Conservation (phyloP, 306 rosid genomes). For the Hippophae rhamnoides region DNA sequence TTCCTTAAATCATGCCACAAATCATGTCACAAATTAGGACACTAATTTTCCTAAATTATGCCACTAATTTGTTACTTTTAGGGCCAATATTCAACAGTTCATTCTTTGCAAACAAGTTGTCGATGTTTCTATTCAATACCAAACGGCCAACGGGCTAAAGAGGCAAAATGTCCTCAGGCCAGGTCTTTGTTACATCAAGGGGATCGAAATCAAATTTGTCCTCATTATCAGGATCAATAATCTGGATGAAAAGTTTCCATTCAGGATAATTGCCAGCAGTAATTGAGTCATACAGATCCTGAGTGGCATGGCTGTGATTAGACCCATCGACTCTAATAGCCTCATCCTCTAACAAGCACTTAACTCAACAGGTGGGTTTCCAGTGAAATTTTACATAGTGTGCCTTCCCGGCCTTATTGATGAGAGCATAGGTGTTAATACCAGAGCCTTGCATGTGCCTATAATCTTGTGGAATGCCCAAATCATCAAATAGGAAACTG, state of each 20-base stretch:
- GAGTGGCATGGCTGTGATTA: constrained; percentile 94
- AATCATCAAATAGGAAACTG: constrained; percentile 67
- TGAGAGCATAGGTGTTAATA: constrained; percentile 64
- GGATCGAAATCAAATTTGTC: constrained; percentile 87
- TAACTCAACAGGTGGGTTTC: constrained; percentile 74
- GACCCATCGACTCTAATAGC: constrained; percentile 79
- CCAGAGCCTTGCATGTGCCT: constrained; percentile 96
- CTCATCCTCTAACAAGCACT: constrained; percentile 72
- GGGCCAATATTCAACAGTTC: too few relatives aligned
- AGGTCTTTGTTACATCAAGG: constrained; percentile 84
- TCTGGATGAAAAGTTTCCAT: constrained; percentile 89
- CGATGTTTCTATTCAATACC: constrained; percentile 85
- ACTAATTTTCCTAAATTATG: too few relatives aligned
- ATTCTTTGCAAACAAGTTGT: constrained; percentile 92
- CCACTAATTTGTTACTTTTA: too few relatives aligned
- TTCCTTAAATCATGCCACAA: too few relatives aligned
- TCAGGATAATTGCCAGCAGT: constrained; percentile 94
- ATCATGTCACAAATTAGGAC: too few relatives aligned
- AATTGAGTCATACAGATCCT: constrained; percentile 85
- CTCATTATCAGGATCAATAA: constrained; percentile 83
- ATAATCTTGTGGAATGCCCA: constrained; percentile 83
- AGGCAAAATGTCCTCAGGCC: constrained; percentile 95
- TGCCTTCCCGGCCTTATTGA: constrained; percentile 74
- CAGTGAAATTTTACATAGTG: constrained; percentile 84
- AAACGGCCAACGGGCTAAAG: constrained; percentile 90